Base-by-base conservation (phyloP, 805 yeast species). In the Kodamaea hsintzibuensis region DNA sequence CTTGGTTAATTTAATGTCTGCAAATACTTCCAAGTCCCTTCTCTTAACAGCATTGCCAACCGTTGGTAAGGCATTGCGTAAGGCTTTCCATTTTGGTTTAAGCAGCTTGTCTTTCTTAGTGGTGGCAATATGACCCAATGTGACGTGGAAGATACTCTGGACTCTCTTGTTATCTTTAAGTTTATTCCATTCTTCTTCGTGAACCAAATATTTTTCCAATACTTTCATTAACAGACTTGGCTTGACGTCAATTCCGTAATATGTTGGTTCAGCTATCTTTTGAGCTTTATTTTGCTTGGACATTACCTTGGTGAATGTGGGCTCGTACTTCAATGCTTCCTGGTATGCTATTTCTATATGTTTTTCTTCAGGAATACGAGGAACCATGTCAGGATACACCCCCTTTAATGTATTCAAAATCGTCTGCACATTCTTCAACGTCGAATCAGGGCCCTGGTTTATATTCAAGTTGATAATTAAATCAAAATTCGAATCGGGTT, bases 401-500 rank as follows among this genome's bases (percentile, higher is more conserved):
- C 66, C 51, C 13, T 71, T 58, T 35, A 27, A 19, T 35, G 39
- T 37, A n/a, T 17, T 10, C 27, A 56, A 49, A 18, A 58, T 53
- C n/a, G 7, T 39, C 44, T 53, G 45, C 12, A 49, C 57, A 18
- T 59, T 59, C 17, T 49, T 48, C 44, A 64, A 54, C 4, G 68
- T 63, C n/a, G 62, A 57, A 19, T 62, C 59, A 1, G 45, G 37
- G n/a, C 47, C 60, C 1, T 45, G 39, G 47, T 37, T 18, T 14
- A 83, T 80, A 3, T 77, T 70, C 50, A 95, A 69, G 52, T 86
- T 72, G 18, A 95, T 82, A 1, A 89, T 74, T 10, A 73, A 55
- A 65, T 89, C 93, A 72, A 92, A 93, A 38, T 65, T 59, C 9
- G 73, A 69, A 60, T 92, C 97, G 0, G 96, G 96, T 2, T 64